Evolutionary conservation across 768 basidiomycete species (phyloP), one percentile per base, ranked within the genome.

Genomic region (Pulveroboletus frians): DNA sequence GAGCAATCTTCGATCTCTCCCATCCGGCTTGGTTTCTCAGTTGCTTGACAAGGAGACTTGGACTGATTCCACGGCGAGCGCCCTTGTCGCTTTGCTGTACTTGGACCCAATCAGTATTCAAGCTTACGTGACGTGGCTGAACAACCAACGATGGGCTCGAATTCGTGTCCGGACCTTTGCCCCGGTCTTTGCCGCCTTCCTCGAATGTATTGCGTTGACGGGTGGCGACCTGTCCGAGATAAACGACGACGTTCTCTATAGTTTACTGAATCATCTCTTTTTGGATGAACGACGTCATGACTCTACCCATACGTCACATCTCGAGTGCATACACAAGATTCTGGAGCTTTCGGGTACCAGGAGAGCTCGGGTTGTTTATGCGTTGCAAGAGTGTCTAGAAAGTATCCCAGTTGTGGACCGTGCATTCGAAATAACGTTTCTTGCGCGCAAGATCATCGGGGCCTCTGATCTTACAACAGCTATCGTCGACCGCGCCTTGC

Each of bases 61-160:
- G 76, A 71, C 73, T 0, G 50, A 56, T 2, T 69, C 76, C 4
- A 79, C 75, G 0, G 67, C 73, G 15, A 69, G 61, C 32, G 74
- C 76, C 18, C 61, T 82, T 13, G 56, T 66, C 5, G 67, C 67
- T 8, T 57, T 81, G 5, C 49, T 81, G 13, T 83, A 82, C 58
- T 65, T 61, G 42, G 63, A 67, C 30, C 47, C 59, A 0, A 51
- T 68, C 37, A 55, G 65, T 32, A 39, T 47, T 8, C 54, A 58
- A 5, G 46, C 53, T 3, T 71, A 73, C 39, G 41, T 53, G 2
- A 54, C 66, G 0, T 83, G 82, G 81, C 51, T 81, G 5, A 54
- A 62, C 7, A 53, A 26, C 32, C 31, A 41, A 29, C 30, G 27
- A 17, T 65, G 64, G 59, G 9, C 38, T 18, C 47, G 57, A 5